Percentiles rank a stretch among this genome's conserved stretches.
Evolutionary conservation across 495 filamentous ascomycete genomes (phyloP).

Genomic region (Penicillium flavigenum): DNA sequence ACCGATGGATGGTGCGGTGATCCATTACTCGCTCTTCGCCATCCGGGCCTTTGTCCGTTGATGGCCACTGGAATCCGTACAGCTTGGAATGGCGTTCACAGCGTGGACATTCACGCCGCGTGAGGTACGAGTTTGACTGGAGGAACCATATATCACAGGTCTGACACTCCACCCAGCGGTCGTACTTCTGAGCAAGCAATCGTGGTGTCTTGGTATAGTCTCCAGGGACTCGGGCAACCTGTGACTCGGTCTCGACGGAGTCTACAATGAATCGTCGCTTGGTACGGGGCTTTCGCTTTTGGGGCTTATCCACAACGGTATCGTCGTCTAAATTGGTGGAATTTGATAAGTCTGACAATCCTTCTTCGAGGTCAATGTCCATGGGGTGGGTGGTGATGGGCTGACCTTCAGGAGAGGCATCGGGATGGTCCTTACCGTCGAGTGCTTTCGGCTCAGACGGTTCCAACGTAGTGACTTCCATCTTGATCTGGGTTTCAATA

Average conservation of each 20-base stretch:
- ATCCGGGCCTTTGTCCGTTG: constrained; percentile 82
- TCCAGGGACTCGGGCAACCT: constrained; percentile 58
- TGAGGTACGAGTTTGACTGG: constrained; percentile 81
- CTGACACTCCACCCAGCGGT: constrained; percentile 83
- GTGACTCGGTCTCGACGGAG: constrained; percentile 45
- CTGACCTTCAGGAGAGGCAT: constrained; percentile 16
- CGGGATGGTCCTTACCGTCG: neutral
- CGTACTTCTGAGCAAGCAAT: constrained; percentile 69
- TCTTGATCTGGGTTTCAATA: constrained; percentile 26
- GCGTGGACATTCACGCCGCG: constrained; percentile 78
- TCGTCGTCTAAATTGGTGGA: constrained; percentile 32
- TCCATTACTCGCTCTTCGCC: constrained; percentile 74
- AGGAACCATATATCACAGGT: constrained; percentile 80
- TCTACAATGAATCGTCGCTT: constrained; percentile 35
- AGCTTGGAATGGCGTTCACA: constrained; percentile 95
- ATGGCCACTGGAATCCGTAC: constrained; percentile 94
- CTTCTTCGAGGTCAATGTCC: constrained; percentile 17
- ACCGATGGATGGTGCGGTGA: constrained; percentile 69
- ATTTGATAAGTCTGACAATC: constrained; percentile 21
- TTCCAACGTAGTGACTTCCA: constrained; percentile 23
- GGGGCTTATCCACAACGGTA: constrained; percentile 18
- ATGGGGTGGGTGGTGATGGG: constrained; percentile 6
- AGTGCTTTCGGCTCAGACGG: constrained; percentile 8
- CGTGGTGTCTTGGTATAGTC: constrained; percentile 75
- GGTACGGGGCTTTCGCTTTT: constrained; percentile 22